A percentile compares a stretch with the other conserved stretches of the same genome.
Evolutionary conservation across 768 basidiomycete species (phyloP).

Genomic region (Fomitopsis serialis): DNA sequence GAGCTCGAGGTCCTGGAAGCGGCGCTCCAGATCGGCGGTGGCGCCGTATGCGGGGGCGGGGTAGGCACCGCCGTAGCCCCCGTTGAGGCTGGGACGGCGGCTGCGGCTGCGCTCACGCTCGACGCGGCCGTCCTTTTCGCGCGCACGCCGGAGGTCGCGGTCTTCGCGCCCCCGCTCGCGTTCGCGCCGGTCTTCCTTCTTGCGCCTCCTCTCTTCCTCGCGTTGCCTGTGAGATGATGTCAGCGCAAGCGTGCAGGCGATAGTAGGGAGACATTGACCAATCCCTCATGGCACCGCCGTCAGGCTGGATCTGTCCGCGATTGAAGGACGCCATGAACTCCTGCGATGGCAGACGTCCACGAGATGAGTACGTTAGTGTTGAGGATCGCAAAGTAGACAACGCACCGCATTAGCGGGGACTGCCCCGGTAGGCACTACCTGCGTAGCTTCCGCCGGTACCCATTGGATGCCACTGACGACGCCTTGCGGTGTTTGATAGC

Average conservation of each 20-base stretch:
- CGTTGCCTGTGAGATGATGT: constrained; percentile 31
- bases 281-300: constrained; percentile 11
- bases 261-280: background rate
- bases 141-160: constrained; percentile 46
- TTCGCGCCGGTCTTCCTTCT: constrained; percentile 35
- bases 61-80: constrained; percentile 4
- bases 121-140: constrained; percentile 46
- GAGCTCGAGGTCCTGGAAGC: constrained; percentile 25
- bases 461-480: constrained; percentile 60
- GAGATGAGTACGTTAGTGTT: background rate
- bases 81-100: constrained; percentile 16
- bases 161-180: constrained; percentile 11
- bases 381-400: constrained; percentile 1
- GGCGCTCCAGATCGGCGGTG: constrained; percentile 34
- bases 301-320: constrained; percentile 11
- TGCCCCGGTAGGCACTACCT: constrained; percentile 53
- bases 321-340: constrained; percentile 57
- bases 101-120: constrained; percentile 33
- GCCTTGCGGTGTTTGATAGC: constrained; percentile 69
- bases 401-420: constrained; percentile 53
- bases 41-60: constrained; percentile 12
- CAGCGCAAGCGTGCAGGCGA: background rate
- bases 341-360: constrained; percentile 26
- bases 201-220: constrained; percentile 46
- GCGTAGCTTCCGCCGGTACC: constrained; percentile 67